Base-by-base conservation (phyloP, 768 basidiomycete species). In the Termitomyces heimii region DNA sequence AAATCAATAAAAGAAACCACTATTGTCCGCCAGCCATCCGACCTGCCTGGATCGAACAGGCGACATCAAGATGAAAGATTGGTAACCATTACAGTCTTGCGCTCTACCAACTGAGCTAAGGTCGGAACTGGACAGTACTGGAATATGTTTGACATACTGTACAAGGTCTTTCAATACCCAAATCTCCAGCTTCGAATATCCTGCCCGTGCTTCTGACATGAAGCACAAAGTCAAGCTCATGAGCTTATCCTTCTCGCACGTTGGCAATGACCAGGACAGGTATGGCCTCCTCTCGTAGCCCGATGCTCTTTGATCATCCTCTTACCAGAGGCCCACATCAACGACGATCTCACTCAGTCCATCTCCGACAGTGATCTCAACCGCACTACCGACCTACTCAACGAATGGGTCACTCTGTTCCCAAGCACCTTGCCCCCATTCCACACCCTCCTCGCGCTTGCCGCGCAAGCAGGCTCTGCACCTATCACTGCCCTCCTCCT, bases 41-140 rank as follows among this genome's bases (percentile, higher is more conserved):
- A 53, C 52, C 52, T 53, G 52, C 52, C 52, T 53, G 52, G 52
- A 51, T 51, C 35, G 50, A 48, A 48, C 47, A 48, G 31, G 47
- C 47, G 47, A 22, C 47, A 48, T 48, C 47, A 48, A 48, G 47
- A 48, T 48, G 1, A 34, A 1, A 34, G 9, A n/a, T n/a, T n/a
- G n/a, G 10, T 34, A 34, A 10, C 55, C 54, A 48, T 56, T 60
- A 60, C 51, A 60, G 55, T 59, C 58, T 59, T 39, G 39, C 58
- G 58, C 58, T 59, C 58, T 60, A 43, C 59, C 59, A 60, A 50
- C 54, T 55, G 54, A 59, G 58, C 58, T 55, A 59, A 47, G 37
- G 57, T 46, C 52, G 45, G 52, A n/a, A n/a, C n/a, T 26, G n/a
- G n/a, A n/a, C n/a, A n/a, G n/a, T n/a, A n/a, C n/a, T n/a, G n/a